These are phyloP conservation scores for Lepiota subincarnata DNA, from an alignment of 768 basidiomycete species.

Conservation along the genomic window DNA sequence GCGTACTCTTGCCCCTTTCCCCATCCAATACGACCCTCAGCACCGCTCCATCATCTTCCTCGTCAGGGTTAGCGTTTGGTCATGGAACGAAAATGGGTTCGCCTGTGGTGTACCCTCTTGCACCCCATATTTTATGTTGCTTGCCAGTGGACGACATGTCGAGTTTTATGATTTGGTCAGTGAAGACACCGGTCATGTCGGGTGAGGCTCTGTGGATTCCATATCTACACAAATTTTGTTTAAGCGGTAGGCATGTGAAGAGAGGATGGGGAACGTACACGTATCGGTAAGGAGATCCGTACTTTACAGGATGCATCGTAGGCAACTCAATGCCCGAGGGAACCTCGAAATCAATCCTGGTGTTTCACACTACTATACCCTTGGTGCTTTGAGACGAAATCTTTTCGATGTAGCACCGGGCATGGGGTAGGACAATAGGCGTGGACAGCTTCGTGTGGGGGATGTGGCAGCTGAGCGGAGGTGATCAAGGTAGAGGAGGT, in stretches of 20 bases:
- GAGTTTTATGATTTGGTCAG: slow-evolving; percentile 2
- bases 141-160: background rate
- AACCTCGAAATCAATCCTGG: background rate
- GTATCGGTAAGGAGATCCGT: background rate
- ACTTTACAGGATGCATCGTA: background rate
- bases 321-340: background rate
- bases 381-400: background rate
- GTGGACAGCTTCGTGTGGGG: too few relatives aligned
- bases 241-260: too few relatives aligned
- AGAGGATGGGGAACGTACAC: background rate
- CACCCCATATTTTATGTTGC: background rate
- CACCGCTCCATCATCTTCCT: slow-evolving; percentile 5
- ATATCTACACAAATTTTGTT: background rate
- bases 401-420: background rate
- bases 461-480: background rate
- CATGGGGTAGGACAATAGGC: background rate
- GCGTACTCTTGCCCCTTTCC: slow-evolving; percentile 2
- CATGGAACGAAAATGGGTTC: too few relatives aligned
- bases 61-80: too few relatives aligned
- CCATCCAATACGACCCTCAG: slow-evolving; percentile 4
- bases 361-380: background rate
- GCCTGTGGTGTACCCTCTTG: too few relatives aligned
- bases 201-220: background rate
- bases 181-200: slow-evolving; percentile 1
- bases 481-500: slow-evolving; percentile 5